Conservation (phyloP, 306 rosid species). For the Castanopsis chinensis region DNA sequence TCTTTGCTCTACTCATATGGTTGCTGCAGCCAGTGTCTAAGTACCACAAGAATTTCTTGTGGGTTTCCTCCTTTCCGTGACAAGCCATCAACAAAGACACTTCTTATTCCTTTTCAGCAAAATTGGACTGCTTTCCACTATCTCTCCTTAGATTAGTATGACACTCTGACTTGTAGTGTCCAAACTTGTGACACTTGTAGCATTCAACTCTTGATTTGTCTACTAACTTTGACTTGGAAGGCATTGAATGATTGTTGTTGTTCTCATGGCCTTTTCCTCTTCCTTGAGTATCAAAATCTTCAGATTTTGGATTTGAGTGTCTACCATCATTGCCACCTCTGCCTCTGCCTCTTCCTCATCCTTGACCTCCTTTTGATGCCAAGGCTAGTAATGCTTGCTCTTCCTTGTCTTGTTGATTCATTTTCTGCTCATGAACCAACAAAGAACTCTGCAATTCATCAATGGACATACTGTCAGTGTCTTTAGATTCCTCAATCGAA, state of each 20-base stretch:
- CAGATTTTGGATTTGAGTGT: neutral
- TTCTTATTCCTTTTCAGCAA: neutral
- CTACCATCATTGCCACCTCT: neutral
- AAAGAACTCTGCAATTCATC: constrained; percentile 8
- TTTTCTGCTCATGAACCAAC: neutral
- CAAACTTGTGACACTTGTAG: neutral
- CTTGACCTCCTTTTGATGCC: neutral
- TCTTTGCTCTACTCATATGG: neutral
- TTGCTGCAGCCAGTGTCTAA: constrained; percentile 3
- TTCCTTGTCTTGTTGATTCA: neutral
- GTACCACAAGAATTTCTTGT: neutral
- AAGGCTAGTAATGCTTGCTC: constrained; percentile 3
- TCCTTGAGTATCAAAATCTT: neutral
- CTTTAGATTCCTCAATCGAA: too few species aligned
- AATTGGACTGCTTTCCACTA: neutral
- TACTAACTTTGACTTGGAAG: neutral
- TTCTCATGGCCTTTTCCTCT: neutral
- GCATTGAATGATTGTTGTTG: neutral
- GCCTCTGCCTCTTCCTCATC: neutral
- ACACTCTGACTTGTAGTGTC: constrained; percentile 1
- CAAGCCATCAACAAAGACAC: neutral
- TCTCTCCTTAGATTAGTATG: neutral
- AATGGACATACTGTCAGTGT: too few species aligned
- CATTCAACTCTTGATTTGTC: constrained; percentile 12
- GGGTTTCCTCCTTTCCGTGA: neutral